Evolutionary conservation across 1,284 basidiomycete species (phyloP).

Genomic region (Clitocybe nebularis): DNA sequence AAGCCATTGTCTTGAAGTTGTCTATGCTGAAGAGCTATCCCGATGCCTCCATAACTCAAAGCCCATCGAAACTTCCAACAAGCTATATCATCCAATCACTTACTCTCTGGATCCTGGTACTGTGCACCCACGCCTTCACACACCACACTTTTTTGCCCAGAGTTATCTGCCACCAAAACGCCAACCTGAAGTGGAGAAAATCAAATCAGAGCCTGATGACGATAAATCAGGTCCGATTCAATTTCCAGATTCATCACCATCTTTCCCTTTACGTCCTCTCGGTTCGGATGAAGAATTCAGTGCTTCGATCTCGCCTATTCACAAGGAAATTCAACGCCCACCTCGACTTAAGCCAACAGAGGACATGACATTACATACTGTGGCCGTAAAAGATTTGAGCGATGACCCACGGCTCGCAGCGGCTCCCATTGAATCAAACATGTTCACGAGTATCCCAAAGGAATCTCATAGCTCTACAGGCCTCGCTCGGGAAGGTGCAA

Average conservation of each 20-base stretch:
- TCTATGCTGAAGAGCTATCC: background rate
- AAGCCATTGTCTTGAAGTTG: background rate
- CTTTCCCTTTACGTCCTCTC: no score
- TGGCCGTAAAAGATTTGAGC: conserved; percentile 3
- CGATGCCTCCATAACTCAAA: background rate
- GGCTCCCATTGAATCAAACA: conserved; percentile 4
- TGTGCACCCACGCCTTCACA: conserved; percentile 1
- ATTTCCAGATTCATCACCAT: background rate
- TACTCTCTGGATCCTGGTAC: background rate
- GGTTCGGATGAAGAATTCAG: no score
- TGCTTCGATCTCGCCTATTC: no score
- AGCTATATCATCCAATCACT: background rate
- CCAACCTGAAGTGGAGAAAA: background rate
- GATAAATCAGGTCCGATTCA: no score
- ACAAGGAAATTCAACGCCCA: no score
- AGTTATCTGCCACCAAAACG: conserved; percentile 1
- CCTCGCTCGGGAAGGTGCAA: background rate
- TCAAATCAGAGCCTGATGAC: background rate
- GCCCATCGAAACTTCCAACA: background rate
- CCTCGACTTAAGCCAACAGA: no score
- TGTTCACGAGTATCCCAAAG: background rate
- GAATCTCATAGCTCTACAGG: background rate
- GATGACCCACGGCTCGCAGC: conserved; percentile 5
- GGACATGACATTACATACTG: background rate
- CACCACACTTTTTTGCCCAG: conserved; percentile 1